A percentile compares a stretch with the other conserved stretches of the same genome.
Conservation (phyloP, 2,329 filamentous ascomycete genomes). For the Neocucurbitaria cava region DNA sequence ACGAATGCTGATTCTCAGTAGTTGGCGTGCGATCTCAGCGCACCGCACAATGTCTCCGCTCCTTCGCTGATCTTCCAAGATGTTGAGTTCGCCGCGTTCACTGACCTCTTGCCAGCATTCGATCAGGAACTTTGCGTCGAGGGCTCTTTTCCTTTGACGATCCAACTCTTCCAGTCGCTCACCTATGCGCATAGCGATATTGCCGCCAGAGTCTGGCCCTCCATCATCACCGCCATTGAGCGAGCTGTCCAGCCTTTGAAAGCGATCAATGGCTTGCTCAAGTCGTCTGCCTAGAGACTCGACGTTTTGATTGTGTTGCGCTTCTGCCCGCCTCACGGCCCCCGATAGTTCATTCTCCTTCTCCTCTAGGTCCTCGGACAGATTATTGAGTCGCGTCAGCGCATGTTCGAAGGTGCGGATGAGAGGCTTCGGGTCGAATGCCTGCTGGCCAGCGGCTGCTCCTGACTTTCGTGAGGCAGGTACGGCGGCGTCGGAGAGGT, state of each 20-base stretch:
- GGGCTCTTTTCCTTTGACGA: conserved; percentile 83
- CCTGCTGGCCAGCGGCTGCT: conserved; percentile 50
- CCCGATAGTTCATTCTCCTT: conserved; percentile 90
- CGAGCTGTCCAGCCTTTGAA: conserved; percentile 86
- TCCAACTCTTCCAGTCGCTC: conserved; percentile 94
- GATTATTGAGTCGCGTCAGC: conserved; percentile 70
- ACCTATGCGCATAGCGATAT: conserved; percentile 92
- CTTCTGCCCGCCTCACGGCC: conserved; percentile 88
- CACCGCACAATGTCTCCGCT: conserved; percentile 92
- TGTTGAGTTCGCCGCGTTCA: conserved; percentile 83
- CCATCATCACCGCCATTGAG: conserved; percentile 71
- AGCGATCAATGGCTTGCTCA: conserved; percentile 89
- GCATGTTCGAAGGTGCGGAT: conserved; percentile 91
- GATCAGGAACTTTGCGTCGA: conserved; percentile 93
- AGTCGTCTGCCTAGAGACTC: conserved; percentile 87
- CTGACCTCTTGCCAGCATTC: conserved; percentile 97
- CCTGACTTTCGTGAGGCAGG: conserved; percentile 82
- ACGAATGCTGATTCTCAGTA: conserved; percentile 92
- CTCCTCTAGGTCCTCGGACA: conserved; percentile 85
- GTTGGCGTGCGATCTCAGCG: conserved; percentile 89
- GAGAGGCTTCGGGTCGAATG: conserved; percentile 94
- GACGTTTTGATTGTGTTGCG: conserved; percentile 89
- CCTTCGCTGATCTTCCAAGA: conserved; percentile 86
- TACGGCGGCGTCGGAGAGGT: conserved; percentile 83
- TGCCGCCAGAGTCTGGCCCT: conserved; percentile 70